Percentiles rank a stretch among this genome's conserved stretches.
phyloP scores from a whole-genome alignment of 164 flowering plant species.

The Nymphaea colorata region DNA sequence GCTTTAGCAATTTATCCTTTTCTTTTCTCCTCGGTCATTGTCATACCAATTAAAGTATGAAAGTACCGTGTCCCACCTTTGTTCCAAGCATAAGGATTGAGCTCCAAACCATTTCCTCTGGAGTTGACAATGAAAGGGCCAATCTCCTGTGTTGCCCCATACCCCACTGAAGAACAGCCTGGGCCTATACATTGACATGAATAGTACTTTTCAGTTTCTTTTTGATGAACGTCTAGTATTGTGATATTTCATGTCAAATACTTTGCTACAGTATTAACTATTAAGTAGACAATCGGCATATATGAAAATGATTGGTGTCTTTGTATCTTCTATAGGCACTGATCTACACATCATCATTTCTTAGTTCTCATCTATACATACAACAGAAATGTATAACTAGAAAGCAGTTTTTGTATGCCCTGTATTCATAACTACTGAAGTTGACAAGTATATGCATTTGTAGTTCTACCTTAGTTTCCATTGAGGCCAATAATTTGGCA shows the following conservation, averaged over 20 bases:
- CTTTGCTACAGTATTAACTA: too few relatives aligned
- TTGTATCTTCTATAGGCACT: not conserved
- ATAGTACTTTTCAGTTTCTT: constrained; percentile 23
- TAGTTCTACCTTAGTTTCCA: too few relatives aligned
- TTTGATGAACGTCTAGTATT: not conserved
- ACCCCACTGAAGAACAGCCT: constrained; percentile 98
- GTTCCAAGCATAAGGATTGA: constrained; percentile 66
- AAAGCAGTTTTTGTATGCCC: too few relatives aligned
- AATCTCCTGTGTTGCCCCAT: constrained; percentile 97
- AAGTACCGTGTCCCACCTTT: constrained; percentile 20
- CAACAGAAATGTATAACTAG: too few relatives aligned
- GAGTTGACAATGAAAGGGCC: constrained; percentile 82
- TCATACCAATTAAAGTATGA: not conserved
- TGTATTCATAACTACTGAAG: too few relatives aligned
- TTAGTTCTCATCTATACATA: too few relatives aligned
- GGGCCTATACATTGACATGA: constrained; percentile 50
- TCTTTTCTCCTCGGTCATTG: too few relatives aligned
- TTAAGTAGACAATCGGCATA: not conserved
- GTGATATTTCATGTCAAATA: too few relatives aligned
- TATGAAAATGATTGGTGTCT: not conserved
- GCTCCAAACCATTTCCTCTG: constrained; percentile 36
- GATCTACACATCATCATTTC: too few relatives aligned
- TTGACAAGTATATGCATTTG: too few relatives aligned
- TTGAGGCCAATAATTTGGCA: too few relatives aligned
- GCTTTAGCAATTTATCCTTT: too few relatives aligned